These are phyloP conservation scores for Pneumocystis canis DNA, from an alignment of 1,139 yeast genomes.

Conservation along the genomic window DNA sequence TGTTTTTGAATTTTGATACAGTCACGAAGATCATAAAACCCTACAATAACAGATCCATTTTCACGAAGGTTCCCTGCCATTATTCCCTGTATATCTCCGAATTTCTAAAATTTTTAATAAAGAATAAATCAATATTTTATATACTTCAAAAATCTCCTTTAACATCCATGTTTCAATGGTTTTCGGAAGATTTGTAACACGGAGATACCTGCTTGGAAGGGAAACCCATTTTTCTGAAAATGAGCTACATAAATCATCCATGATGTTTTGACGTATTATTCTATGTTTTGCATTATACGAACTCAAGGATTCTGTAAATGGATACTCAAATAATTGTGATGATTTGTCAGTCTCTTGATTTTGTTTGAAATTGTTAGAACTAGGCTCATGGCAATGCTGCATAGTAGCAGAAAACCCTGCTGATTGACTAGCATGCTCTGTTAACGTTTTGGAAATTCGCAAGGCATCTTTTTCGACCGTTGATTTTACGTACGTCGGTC, in stretches of 20 bases:
- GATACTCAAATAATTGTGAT: neutral
- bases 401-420: neutral
- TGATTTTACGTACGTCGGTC: neutral
- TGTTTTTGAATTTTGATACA: slow-evolving; percentile 18
- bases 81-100: slow-evolving; percentile 18
- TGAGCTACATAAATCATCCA: neutral
- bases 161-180: slow-evolving; percentile 10
- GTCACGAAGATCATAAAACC: slow-evolving; percentile 20
- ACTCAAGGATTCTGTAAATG: neutral
- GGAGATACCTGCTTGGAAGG: slow-evolving; percentile 13
- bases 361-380: neutral
- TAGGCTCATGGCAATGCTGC: neutral
- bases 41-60: slow-evolving; percentile 17
- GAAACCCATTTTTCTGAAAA: neutral
- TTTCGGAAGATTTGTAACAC: slow-evolving; percentile 13
- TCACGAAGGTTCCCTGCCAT: slow-evolving; percentile 15
- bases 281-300: neutral
- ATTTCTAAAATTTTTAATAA: slow-evolving; percentile 7
- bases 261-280: neutral
- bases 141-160: slow-evolving; percentile 12
- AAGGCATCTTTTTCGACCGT: neutral
- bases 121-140: neutral
- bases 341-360: neutral
- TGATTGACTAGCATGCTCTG: neutral
- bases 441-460: neutral